Base-by-base conservation (phyloP, 495 filamentous ascomycete species). In the Aspergillus cavernicola region DNA sequence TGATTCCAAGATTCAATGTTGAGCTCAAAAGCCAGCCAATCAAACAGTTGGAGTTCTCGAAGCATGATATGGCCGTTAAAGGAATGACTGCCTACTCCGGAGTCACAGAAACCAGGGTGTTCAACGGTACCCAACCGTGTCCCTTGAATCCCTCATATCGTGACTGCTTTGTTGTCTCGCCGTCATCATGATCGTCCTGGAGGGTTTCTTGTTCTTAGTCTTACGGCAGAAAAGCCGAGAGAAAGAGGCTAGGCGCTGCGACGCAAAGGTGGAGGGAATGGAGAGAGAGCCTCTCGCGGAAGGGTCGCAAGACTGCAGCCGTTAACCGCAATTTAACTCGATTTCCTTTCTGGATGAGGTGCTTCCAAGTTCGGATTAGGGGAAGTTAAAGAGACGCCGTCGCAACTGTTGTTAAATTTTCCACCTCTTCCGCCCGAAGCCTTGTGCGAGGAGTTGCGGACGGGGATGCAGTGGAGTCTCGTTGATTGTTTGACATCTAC, bases 401-500 rank as follows among this genome's bases (percentile, higher is more conserved):
- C 43, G 49, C 38, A 39, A 40, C 20, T 42, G 50, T 48, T 42
- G n/a, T 36, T 39, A 28, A 52, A 50, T 57, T 32, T 52, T 44
- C 24, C 31, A 39, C 35, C 40, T 53, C 39, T 54, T 54, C 54
- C 58, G 40, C 53, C 58, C 57, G 43, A 56, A 60, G 36, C 52
- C 38, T 56, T 56, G 38, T 56, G 54, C 13, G 32, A 28, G 31
- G 48, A n/a, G n/a, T n/a, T n/a, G n/a, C n/a, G n/a, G n/a, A 51
- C 32, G 52, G 53, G 53, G 49, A 54, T 42, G 44, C 49, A 24
- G 35, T 53, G 50, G 50, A 49, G 42, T 53, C 46, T 56, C 50
- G 45, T 45, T 51, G 39, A 51, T 36, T 49, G 48, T 56, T 57
- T 63, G 56, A 63, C 56, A 55, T 55, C 42, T 63, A 46, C 56